Evolutionary conservation across 768 basidiomycete species (phyloP), one percentile per base, ranked within the genome.

Genomic region (Termitomyces sp.): DNA sequence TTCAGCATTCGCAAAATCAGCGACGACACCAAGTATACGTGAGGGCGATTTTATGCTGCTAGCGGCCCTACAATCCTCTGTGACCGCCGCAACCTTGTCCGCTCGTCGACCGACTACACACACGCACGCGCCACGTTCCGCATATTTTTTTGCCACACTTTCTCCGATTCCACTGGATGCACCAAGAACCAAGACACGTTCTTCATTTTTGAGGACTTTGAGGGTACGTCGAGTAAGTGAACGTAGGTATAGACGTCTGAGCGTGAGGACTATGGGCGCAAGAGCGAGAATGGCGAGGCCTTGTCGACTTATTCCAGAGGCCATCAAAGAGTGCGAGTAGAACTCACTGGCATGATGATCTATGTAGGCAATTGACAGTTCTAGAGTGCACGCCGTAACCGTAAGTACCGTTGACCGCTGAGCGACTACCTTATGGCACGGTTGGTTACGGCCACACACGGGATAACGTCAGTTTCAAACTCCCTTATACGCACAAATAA

Each of bases 131-230:
- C 93, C 93, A n/a, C 91, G 79, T 57, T 76, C 70, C 5, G 90
- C 87, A 66, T 96, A 96, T 63, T 81, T 75, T 13, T 79, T 76
- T 1, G 92, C 92, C 48, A 96, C 76, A 4, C 82, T 77, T 46
- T 82, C 80, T 1, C 95, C 95, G 28, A 96, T 86, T 0, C 95
- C 95, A 51, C 88, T 88, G 2, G 91, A 90, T 1, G 89, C 93
- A 6, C 95, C 95, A 7, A 97, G 72, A 52, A 97, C 77, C 2
- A 97, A 71, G 7, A 95, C 89, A 0, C 92, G 84, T 69, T 96
- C 94, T 2, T 77, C 65, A 13, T 49, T 59, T 38, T 60, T 56
- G 1, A 61, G 50, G 39, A 67, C 55, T 40, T 59, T 65, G 16
- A 60, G 51, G 1, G 59, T 36, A 1, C 66, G 64, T 2, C 52